Base-by-base conservation (phyloP, 495 filamentous ascomycete genomes). In the Podospora pseudopauciseta region DNA sequence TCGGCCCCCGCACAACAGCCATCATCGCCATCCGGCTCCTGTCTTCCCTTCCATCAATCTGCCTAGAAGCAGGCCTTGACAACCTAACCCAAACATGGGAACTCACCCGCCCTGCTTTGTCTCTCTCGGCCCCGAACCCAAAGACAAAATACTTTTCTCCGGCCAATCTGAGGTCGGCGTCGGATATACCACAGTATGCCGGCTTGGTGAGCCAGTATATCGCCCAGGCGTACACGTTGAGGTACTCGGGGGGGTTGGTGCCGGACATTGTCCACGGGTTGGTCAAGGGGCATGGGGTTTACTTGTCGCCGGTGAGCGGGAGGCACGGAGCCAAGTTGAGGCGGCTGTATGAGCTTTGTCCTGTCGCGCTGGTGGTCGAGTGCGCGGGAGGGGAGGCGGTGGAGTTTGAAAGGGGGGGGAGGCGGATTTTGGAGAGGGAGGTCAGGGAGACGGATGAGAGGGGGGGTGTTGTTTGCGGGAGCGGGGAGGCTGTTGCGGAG, bases 191-290 rank as follows among this genome's bases (percentile, higher is more conserved):
- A 32, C 66, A 70, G 27, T 86, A 86, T 66, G 78, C 79, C 72
- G 26, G 44, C 0, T 72, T 86, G 0, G 72, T 86, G 9, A 72
- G 73, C 28, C 66, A 76, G 9, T 85, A 76, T 63, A 77, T 85
- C 28, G 23, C 60, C 27, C 67, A 80, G 30, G 75, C 75, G 60
- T 86, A 84, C 67, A 86, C 84, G 7, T 71, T 86, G 56, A 76
- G 84, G 4, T 86, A 86, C 65, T 77, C 79, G 65, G 84, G 84
- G 4, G 84, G 84, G 0, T 67, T 86, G 59, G 84, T 86, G 4
- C 84, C 84, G 3, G 84, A 86, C 69, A 71, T 86, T 0, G 83
- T 81, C 56, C 84, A 86, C 27, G 76, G 80, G 58, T 69, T 86
- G 7, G 79, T 84, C 19, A 84, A 85, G 71, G 84, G 84, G 0